Evolutionary conservation across 2,329 filamentous ascomycete species (phyloP), one percentile per base, ranked within the genome.

Genomic region (Cercospora beticola): DNA sequence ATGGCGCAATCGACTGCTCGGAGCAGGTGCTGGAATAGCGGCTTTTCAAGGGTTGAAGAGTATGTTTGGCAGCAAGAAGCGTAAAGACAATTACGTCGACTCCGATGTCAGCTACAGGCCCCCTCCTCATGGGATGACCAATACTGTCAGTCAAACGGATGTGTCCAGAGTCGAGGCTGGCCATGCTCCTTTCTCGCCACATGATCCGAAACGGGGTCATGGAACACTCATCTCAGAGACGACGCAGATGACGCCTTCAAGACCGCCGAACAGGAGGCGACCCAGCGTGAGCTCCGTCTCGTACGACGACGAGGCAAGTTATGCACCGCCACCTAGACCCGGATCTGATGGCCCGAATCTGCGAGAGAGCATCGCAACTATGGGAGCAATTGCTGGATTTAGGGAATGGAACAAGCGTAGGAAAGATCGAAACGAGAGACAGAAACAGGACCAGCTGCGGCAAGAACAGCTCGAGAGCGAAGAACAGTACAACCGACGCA

Each of bases 391-490:
- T 14, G 76, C 74, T 64, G 77, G 77, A 1, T 75, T 78, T 62
- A 68, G 80, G 70, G 80, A 83, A 64, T 82, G 81, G 72, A 81
- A 80, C 67, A 78, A 76, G 83, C 87, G 72, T 78, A 83, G 77
- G 81, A 86, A 76, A 84, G 90, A 77, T 81, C 87, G 72, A 78
- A 88, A 78, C 65, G 86, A 89, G 65, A 83, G 89, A 72, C 85
- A 88, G 64, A 86, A 88, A 23, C 86, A 91, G 5, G 86, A 85
- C 62, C 82, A 82, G 56, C 78, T 86, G 67, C 82, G 82, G 64
- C 81, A 80, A 69, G 83, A 83, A 69, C 81, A 83, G 12, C 78
- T 82, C n/a, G 76, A 82, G 23, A 80, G 82, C n/a, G 78, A 79
- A 30, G 75, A 78, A 46, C 72, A 77, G n/a, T 79, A 75, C 70